Conservation (phyloP, 1,284 basidiomycete species). For the Trichosporon sp. region DNA sequence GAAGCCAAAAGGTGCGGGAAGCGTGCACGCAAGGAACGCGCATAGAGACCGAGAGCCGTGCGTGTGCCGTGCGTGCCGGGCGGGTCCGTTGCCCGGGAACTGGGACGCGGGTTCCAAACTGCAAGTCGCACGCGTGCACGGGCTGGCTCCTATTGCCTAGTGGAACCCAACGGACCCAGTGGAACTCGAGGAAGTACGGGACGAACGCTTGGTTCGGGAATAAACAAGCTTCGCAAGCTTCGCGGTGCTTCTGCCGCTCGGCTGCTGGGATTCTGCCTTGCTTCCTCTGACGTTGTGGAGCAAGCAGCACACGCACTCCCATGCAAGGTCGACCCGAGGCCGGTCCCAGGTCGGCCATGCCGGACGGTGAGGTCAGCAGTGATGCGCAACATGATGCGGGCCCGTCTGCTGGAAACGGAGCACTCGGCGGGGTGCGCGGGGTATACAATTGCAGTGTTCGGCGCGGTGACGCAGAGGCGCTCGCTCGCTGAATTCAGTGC, state of each 20-base stretch:
- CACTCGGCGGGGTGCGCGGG: not conserved
- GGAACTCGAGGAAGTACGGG: not conserved
- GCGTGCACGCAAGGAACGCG: too few species aligned
- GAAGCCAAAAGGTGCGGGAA: not conserved
- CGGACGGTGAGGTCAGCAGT: too few species aligned
- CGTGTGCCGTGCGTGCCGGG: too few species aligned
- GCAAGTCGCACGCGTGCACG: too few species aligned
- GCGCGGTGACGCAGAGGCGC: not conserved
- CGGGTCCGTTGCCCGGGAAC: not conserved
- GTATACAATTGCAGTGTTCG: not conserved
- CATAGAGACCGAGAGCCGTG: too few species aligned
- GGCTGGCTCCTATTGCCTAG: too few species aligned
- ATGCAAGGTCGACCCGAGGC: too few species aligned
- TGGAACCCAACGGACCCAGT: too few species aligned
- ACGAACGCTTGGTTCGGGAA: not conserved
- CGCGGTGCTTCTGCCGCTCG: not conserved
- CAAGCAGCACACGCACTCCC: too few species aligned
- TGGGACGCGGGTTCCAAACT: not conserved
- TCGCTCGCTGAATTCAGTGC: not conserved
- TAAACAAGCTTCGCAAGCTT: conserved; percentile 15
- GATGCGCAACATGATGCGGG: too few species aligned
- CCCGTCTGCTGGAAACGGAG: not conserved
- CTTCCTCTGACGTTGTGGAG: too few species aligned
- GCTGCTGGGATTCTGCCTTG: too few species aligned
- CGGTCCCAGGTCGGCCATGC: not conserved